These are phyloP conservation scores for Dothidotthia symphoricarpi DNA, from an alignment of 2,329 filamentous ascomycete genomes.

Conservation along the genomic window DNA sequence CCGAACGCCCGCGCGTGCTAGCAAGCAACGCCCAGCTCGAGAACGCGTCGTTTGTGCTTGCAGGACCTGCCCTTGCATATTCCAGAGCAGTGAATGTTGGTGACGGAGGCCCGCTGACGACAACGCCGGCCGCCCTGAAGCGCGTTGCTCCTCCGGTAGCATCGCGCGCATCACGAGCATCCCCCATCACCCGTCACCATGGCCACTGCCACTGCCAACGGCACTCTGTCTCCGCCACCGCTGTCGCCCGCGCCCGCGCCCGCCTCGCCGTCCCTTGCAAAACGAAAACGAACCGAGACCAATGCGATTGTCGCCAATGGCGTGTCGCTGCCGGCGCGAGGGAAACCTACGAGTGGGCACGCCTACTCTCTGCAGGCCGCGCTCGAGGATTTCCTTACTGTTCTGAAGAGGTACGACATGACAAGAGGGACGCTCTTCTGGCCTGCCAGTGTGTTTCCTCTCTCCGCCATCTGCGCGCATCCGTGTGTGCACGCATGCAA, in stretches of 20 bases:
- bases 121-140: constrained; percentile 29
- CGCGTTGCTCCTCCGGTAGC: constrained; percentile 34
- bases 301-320: constrained; percentile 29
- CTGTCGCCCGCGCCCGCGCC: constrained; percentile 23
- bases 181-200: constrained; percentile 26
- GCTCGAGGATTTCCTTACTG: constrained; percentile 44
- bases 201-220: constrained; percentile 37
- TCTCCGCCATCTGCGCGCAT: neutral
- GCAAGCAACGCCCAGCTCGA: neutral
- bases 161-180: constrained; percentile 35
- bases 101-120: constrained; percentile 14
- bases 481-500: neutral
- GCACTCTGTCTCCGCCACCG: constrained; percentile 36
- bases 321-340: constrained; percentile 25
- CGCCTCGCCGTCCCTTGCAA: constrained; percentile 37
- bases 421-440: neutral
- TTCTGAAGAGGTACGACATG: constrained; percentile 42
- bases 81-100: constrained; percentile 13
- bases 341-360: constrained; percentile 13
- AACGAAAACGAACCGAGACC: constrained; percentile 48
- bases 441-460: neutral
- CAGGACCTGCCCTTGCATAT: constrained; percentile 1
- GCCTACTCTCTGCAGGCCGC: constrained; percentile 31
- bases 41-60: constrained; percentile 1
- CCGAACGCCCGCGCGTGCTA: constrained; percentile 15